Base-by-base conservation (phyloP, 2,329 filamentous ascomycete species). In the Zymoseptoria crescenta region DNA sequence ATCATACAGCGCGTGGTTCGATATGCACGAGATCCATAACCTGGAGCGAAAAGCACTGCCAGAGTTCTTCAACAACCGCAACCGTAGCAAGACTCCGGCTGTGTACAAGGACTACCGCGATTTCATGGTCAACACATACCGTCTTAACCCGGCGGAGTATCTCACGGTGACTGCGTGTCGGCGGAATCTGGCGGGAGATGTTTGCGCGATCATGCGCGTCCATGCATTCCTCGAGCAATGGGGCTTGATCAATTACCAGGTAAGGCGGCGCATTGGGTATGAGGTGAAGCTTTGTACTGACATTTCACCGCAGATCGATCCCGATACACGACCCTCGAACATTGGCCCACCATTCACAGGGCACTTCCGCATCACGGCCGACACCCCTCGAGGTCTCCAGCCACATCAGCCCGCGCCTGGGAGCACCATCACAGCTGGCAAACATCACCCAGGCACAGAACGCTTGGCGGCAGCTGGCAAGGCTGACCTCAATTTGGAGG, bases 101-200 rank as follows among this genome's bases (percentile, higher is more conserved):
- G 90, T 97, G 21, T 99, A 99, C 80, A 97, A 97, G 76, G 94
- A 99, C 73, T 99, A 99, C 76, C 87, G 94, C 67, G 94, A 99
- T 72, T 99, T 99, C 73, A 99, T 99, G 94, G 91, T 99, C 78
- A 99, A 99, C 78, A 97, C 94, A 13, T 99, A 99, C 76, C 87
- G 94, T 45, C 79, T 99, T 58, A 99, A 97, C 72, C 94, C 94
- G 4, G 83, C 91, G 56, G 94, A 99, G 74, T 99, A 99, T 71
- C 81, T 99, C 57, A 99, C 94, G 4, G 93, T 99, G 57, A 99
- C 94, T 9, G 94, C 94, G 55, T 99, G 94, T 73, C 84, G 94
- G 64, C 85, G 94, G 66, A 99, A 99, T 74, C 77, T 99, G 70
- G 94, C 94, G 21, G 94, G 94, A 65, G 94, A 99, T 75, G 94